Conservation (phyloP, 148 eudicot species). For the Talinum fruticosum region DNA sequence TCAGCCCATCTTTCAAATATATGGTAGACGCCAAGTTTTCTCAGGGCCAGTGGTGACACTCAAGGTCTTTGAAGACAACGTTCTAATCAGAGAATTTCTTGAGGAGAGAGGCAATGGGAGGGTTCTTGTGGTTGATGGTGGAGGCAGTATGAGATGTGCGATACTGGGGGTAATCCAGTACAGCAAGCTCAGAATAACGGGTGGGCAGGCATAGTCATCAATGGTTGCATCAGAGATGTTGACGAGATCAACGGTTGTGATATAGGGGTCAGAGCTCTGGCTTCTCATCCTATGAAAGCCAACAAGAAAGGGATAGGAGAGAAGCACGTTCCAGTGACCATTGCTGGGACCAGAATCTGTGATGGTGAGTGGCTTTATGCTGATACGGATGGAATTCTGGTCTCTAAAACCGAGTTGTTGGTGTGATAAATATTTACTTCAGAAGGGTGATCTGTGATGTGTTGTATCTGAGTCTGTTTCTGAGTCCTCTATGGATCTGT, state of each 20-base stretch:
- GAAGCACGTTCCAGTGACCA: constrained; percentile 49
- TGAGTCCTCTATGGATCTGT: background rate
- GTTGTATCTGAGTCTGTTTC: constrained; percentile 3
- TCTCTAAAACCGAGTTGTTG: constrained; percentile 54
- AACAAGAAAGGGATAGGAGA: constrained; percentile 78
- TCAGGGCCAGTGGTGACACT: constrained; percentile 73
- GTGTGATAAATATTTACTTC: constrained; percentile 25
- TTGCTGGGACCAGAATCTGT: constrained; percentile 57
- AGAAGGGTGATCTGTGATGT: background rate
- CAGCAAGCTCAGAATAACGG: constrained; percentile 81
- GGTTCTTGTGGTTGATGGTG: constrained; percentile 78
- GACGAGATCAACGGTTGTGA: constrained; percentile 83
- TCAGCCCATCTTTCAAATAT: constrained; percentile 66
- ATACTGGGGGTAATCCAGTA: constrained; percentile 77
- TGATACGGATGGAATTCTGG: constrained; percentile 71
- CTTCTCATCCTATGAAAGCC: constrained; percentile 77
- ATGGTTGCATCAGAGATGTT: constrained; percentile 76
- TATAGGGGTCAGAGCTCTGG: constrained; percentile 72
- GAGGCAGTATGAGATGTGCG: constrained; percentile 74
- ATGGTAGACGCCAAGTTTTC: constrained; percentile 70
- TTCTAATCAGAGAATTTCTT: constrained; percentile 65
- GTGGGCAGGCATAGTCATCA: constrained; percentile 78
- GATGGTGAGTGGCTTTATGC: constrained; percentile 86
- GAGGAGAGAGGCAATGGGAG: constrained; percentile 77
- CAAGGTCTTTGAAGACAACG: constrained; percentile 83